A percentile compares a stretch with the other conserved stretches of the same genome.
These are phyloP conservation scores for Globisporangium echinulatum DNA, from an alignment of 352 stramenopile genomes.

Conservation along the genomic window DNA sequence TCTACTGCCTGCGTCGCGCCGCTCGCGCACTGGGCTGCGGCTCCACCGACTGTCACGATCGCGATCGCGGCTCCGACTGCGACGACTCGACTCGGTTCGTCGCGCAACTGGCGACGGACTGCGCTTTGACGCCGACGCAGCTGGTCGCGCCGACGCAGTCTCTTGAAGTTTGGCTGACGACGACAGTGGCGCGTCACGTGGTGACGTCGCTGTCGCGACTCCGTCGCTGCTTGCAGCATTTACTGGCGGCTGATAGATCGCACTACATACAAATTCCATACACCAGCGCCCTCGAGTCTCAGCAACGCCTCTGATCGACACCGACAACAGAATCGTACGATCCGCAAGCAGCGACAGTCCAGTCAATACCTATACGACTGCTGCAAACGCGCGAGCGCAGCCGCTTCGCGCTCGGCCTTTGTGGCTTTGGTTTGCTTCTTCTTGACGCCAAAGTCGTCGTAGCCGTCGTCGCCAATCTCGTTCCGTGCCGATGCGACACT, in stretches of 20 bases:
- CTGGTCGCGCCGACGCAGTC: too few relatives aligned
- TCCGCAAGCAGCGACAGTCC: too few relatives aligned
- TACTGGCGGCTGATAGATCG: constrained; percentile 35
- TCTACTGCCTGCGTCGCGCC: background rate
- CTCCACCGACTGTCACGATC: constrained; percentile 13
- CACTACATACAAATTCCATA: constrained; percentile 14
- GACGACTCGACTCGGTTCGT: constrained; percentile 18
- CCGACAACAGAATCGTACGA: too few relatives aligned
- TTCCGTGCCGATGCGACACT: constrained; percentile 65
- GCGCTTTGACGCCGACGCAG: constrained; percentile 7
- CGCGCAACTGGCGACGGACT: constrained; percentile 12
- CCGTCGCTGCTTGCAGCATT: background rate
- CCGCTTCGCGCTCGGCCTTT: constrained; percentile 72
- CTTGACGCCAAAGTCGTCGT: constrained; percentile 83
- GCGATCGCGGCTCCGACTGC: constrained; percentile 17
- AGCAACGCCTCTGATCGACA: too few relatives aligned
- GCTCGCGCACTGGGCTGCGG: constrained; percentile 13
- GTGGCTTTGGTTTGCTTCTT: constrained; percentile 75
- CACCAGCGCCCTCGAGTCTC: too few relatives aligned
- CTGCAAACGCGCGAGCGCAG: constrained; percentile 70
- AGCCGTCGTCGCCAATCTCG: constrained; percentile 80
- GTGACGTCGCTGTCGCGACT: background rate
- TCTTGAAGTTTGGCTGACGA: background rate
- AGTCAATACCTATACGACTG: constrained; percentile 64
- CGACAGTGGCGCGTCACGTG: background rate